phyloP scores from a whole-genome alignment of 495 filamentous ascomycete genomes.

The Hypomontagnella submonticulosa region DNA sequence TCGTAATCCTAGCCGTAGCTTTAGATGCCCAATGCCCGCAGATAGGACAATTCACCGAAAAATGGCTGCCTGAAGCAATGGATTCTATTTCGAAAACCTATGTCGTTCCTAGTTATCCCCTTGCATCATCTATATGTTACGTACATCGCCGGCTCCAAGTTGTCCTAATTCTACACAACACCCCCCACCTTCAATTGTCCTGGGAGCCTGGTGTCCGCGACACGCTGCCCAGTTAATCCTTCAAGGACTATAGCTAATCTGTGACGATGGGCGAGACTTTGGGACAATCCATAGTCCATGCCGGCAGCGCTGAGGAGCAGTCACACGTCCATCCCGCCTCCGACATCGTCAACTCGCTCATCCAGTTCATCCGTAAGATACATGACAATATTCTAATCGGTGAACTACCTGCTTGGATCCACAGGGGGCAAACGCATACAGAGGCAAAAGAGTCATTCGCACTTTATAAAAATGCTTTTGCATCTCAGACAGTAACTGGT shows the following conservation, averaged over 20 bases:
- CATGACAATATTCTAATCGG: background rate
- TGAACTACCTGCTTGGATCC: too few relatives aligned
- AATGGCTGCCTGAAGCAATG: too few relatives aligned
- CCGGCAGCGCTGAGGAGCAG: background rate
- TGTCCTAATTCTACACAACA: too few relatives aligned
- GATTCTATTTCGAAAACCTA: too few relatives aligned
- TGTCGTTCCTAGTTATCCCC: background rate
- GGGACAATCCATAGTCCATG: slow-evolving; percentile 1
- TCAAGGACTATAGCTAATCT: background rate
- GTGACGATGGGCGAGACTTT: background rate
- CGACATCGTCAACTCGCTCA: background rate
- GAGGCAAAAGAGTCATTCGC: too few relatives aligned
- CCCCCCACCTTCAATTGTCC: too few relatives aligned
- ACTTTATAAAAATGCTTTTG: too few relatives aligned
- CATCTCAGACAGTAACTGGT: too few relatives aligned
- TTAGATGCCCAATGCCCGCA: background rate
- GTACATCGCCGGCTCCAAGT: background rate
- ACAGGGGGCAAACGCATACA: too few relatives aligned
- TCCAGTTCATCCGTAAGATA: background rate
- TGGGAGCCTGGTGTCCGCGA: too few relatives aligned
- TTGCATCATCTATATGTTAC: background rate
- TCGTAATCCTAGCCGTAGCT: too few relatives aligned
- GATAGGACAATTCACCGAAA: background rate
- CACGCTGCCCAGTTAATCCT: too few relatives aligned
- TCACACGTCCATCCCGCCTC: background rate